Base-by-base conservation (phyloP, 257 asterid genomes). In the Solanum pennellii region DNA sequence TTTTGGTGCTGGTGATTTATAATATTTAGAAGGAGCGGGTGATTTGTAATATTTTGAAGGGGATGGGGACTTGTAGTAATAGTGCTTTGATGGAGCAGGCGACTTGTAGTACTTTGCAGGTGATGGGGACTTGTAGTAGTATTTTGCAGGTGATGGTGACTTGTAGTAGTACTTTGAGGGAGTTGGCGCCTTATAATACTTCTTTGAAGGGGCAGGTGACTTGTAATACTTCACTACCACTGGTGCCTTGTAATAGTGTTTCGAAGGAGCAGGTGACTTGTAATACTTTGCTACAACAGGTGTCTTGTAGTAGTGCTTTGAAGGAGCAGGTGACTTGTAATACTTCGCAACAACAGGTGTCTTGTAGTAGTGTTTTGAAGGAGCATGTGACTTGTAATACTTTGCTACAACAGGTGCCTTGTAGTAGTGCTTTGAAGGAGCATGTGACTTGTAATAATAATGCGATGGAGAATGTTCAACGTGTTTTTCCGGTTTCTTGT, bases 321-420 rank as follows among this genome's bases (percentile, higher is more conserved):
- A 16, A 4, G 77, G 37, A 2, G 9, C 20, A 5, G 37, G 75
- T 9, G 12, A 14, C 41, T 69, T 69, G 41, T 69, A 69, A 9
- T 69, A 69, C 23, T 71, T 71, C 1, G 2, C 1, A 0, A 4
- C n/a, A 0, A 20, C 3, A 0, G n/a, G 76, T 1, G 77, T 2
- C 41, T 71, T 71, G 13, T 71, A 14, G 14, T 71, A 71, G 0
- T 66, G 33, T 0, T 71, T 71, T 1, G 25, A 4, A 5, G 79
- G 79, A 16, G 45, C 7, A 1, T 2, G 79, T 3, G 42, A 9
- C 16, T 35, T 73, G 16, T 73, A 73, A 8, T 73, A 73, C 4
- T 35, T 45, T 0, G 1, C 9, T 0, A n/a, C 72, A 5, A 65
- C 9, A 12, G 18, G 72, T 25, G 72, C 0, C 35, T 65, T 65